Percentiles rank a stretch among this genome's conserved stretches.
These are phyloP conservation scores for Pistacia integerrima DNA, from an alignment of 345 rosid genomes.

Conservation along the genomic window DNA sequence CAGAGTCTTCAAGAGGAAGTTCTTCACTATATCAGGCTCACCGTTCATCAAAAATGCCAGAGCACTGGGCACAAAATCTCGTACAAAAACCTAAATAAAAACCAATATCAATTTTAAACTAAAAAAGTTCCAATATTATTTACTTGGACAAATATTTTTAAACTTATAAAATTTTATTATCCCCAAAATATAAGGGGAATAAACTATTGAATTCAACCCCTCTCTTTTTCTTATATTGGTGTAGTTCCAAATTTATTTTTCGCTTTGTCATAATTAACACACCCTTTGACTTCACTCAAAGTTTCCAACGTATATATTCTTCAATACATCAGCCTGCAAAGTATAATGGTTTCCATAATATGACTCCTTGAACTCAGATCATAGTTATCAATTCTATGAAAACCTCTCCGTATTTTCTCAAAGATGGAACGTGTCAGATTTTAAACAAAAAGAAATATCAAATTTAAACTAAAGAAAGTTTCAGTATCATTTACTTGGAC, in stretches of 20 bases:
- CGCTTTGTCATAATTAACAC: neutral
- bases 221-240: neutral
- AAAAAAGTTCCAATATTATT: neutral
- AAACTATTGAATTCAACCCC: neutral
- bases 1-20: conserved; percentile 72
- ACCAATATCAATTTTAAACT: neutral
- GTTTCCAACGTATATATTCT: neutral
- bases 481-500: no score
- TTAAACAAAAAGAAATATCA: neutral
- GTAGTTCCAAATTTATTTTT: neutral
- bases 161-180: neutral
- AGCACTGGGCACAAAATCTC: conserved; percentile 86
- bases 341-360: neutral
- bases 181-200: neutral
- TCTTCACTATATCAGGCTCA: conserved; percentile 75
- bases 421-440: neutral
- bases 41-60: conserved; percentile 76
- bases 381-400: neutral
- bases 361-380: neutral
- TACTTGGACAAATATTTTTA: neutral
- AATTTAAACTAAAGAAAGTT: no score
- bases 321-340: neutral
- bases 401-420: neutral
- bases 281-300: neutral
- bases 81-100: conserved; percentile 58